Evolutionary conservation across 208 protist genomes (phyloP).

Genomic region (Lotmaria passim): DNA sequence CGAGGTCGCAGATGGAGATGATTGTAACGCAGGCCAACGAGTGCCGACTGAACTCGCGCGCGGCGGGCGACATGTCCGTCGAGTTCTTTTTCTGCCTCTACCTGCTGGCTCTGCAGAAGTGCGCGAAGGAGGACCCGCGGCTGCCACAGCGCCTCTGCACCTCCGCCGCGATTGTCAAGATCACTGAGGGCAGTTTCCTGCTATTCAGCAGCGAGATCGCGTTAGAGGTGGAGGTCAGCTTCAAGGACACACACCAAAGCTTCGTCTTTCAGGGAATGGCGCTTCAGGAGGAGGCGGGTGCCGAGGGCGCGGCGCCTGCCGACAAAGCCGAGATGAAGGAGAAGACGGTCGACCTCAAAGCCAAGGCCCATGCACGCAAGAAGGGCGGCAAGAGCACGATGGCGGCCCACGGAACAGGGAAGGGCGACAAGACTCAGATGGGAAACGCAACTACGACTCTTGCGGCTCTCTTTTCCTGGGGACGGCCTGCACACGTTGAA

Average conservation of each 20-base stretch:
- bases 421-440: neutral
- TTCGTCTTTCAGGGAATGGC: conserved; percentile 33
- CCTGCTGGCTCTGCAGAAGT: conserved; percentile 55
- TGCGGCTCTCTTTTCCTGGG: conserved; percentile 6
- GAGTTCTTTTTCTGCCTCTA: conserved; percentile 82
- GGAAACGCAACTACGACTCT: neutral
- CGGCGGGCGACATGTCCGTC: conserved; percentile 60
- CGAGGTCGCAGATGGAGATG: conserved; percentile 52
- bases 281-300: neutral
- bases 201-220: conserved; percentile 62
- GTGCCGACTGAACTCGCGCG: conserved; percentile 58
- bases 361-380: conserved; percentile 32
- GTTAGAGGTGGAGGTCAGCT: conserved; percentile 50
- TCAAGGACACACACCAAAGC: conserved; percentile 53
- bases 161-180: conserved; percentile 29
- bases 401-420: neutral
- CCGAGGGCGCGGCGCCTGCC: neutral
- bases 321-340: conserved; percentile 1
- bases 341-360: conserved; percentile 17
- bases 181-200: conserved; percentile 25
- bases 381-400: conserved; percentile 41
- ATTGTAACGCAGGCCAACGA: conserved; percentile 64
- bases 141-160: conserved; percentile 30
- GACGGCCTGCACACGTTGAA: neutral
- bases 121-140: conserved; percentile 24